Evolutionary conservation across 169 alveolate genomes (phyloP).

Genomic region (Eimeria acervulina): DNA sequence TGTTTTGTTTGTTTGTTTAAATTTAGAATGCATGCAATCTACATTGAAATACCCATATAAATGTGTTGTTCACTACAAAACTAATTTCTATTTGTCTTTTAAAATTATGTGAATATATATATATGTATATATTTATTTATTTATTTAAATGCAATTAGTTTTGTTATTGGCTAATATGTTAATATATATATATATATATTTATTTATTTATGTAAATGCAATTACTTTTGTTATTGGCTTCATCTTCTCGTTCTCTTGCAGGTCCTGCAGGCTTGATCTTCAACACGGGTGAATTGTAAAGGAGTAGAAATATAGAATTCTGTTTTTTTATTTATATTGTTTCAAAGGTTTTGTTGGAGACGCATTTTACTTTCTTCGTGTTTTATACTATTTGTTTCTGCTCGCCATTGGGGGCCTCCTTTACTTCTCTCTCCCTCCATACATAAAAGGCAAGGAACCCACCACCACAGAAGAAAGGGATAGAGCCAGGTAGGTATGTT

Average conservation of each 20-base stretch:
- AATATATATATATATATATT: not conserved
- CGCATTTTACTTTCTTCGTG: constrained; percentile 19
- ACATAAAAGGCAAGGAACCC: constrained; percentile 58
- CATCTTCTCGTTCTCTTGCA: not conserved
- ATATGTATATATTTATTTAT: no score
- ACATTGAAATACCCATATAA: no score
- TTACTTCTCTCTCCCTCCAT: constrained; percentile 57
- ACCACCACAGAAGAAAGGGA: constrained; percentile 29
- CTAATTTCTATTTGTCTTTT: no score
- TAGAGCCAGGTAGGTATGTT: constrained; percentile 40
- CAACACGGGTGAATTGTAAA: constrained; percentile 41
- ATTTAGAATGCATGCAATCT: no score
- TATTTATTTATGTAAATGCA: not conserved
- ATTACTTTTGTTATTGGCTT: not conserved
- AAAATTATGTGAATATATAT: no score
- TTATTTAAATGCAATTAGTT: not conserved
- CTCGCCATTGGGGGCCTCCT: not conserved
- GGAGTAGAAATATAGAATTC: not conserved
- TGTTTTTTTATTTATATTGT: not conserved
- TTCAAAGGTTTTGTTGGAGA: constrained; percentile 47
- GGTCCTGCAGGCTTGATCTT: constrained; percentile 72
- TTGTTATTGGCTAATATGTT: not conserved
- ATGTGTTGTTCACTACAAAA: no score
- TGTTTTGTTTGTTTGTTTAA: not conserved
- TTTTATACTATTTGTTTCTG: constrained; percentile 23